These are phyloP conservation scores for Neopestalotiopsis sp. DNA, from an alignment of 2,329 filamentous ascomycete species.

Conservation along the genomic window DNA sequence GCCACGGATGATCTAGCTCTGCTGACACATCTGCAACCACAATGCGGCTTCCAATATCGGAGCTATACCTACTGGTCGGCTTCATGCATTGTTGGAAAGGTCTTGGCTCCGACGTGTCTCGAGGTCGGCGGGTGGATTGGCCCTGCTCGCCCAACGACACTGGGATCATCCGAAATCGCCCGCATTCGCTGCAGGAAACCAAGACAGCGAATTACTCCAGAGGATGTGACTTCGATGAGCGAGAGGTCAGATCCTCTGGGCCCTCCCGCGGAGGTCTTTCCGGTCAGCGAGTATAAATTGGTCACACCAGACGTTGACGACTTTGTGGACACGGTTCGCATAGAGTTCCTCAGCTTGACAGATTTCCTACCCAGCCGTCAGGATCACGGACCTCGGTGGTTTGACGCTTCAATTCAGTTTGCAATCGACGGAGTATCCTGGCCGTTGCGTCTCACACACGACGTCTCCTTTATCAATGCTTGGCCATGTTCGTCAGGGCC, in stretches of 20 bases:
- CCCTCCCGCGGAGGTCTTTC: conserved; percentile 65
- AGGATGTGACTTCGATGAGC: conserved; percentile 70
- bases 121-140: conserved; percentile 78
- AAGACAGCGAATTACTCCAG: conserved; percentile 59
- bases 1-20: conserved; percentile 69
- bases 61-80: conserved; percentile 81
- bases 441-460: conserved; percentile 66
- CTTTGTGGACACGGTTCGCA: conserved; percentile 68
- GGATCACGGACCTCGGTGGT: conserved; percentile 49
- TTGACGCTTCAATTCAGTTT: conserved; percentile 67
- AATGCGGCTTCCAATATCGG: conserved; percentile 78
- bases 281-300: conserved; percentile 71
- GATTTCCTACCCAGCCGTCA: conserved; percentile 40
- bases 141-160: conserved; percentile 69
- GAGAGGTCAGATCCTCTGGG: conserved; percentile 74
- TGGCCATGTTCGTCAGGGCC: conserved; percentile 69
- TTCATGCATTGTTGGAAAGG: conserved; percentile 75
- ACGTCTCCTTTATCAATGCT: conserved; percentile 70
- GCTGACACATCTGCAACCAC: conserved; percentile 70
- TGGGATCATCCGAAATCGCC: conserved; percentile 72
- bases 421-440: conserved; percentile 68
- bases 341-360: conserved; percentile 70
- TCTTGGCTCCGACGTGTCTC: conserved; percentile 74
- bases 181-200: conserved; percentile 67
- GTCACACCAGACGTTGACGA: conserved; percentile 62